These are phyloP conservation scores for Ilyonectria mors-panacis DNA, from an alignment of 2,329 filamentous ascomycete genomes.

Conservation along the genomic window DNA sequence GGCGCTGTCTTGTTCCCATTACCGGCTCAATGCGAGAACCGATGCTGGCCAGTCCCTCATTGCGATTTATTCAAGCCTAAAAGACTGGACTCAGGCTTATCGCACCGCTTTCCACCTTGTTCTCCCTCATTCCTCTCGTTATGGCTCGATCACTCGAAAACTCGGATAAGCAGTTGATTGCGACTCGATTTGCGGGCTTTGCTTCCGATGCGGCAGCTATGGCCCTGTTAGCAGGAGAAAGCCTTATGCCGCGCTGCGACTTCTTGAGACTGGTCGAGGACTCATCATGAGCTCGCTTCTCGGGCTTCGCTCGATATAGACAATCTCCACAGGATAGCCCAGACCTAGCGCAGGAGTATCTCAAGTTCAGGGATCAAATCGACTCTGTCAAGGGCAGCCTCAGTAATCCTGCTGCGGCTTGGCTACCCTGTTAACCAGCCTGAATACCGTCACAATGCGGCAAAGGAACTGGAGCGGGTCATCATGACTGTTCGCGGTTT, in stretches of 20 bases:
- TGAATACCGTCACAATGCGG: too few relatives aligned
- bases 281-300: neutral
- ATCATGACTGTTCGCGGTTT: too few relatives aligned
- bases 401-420: too few relatives aligned
- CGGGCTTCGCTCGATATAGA: neutral
- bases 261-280: neutral
- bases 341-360: neutral
- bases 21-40: too few relatives aligned
- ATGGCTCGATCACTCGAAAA: neutral
- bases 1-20: too few relatives aligned
- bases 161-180: neutral
- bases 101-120: too few relatives aligned
- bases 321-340: neutral
- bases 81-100: too few relatives aligned
- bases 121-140: too few relatives aligned
- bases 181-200: neutral
- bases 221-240: neutral
- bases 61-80: too few relatives aligned
- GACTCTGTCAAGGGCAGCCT: neutral
- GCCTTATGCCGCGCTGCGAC: neutral
- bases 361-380: neutral
- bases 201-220: neutral
- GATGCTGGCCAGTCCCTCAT: too few relatives aligned
- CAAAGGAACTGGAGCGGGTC: too few relatives aligned
- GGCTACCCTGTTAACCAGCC: too few relatives aligned